phyloP scores from a whole-genome alignment of 306 rosid species.

The Begonia peltatifolia region DNA sequence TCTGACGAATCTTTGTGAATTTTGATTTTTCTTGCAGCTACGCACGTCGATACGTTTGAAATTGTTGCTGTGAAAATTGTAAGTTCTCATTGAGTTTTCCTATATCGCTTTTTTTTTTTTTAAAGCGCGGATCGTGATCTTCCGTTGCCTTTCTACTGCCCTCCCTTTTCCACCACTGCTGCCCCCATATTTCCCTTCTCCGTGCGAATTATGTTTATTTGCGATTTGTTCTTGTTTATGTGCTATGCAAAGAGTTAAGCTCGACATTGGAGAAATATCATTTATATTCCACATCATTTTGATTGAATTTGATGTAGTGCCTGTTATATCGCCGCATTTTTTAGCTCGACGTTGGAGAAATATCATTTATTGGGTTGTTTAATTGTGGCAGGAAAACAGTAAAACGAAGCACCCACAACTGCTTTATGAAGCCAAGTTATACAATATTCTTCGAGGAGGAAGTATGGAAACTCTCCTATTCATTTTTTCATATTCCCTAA shows the following conservation, averaged over 20 bases:
- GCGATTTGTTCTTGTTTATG: too few relatives aligned
- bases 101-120: neutral
- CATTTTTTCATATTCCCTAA: neutral
- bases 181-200: too few relatives aligned
- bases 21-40: slow-evolving; percentile 41
- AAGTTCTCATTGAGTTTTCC: slow-evolving; percentile 12
- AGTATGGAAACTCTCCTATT: slow-evolving; percentile 33
- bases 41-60: slow-evolving; percentile 79
- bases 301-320: neutral
- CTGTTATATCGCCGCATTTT: neutral
- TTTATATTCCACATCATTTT: neutral
- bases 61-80: slow-evolving; percentile 91
- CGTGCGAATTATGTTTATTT: too few relatives aligned
- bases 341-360: neutral
- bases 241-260: too few relatives aligned
- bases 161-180: too few relatives aligned
- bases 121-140: neutral
- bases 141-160: too few relatives aligned
- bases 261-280: neutral
- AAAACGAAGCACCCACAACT: slow-evolving; percentile 92
- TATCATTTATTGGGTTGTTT: neutral
- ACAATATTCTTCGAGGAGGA: slow-evolving; percentile 90
- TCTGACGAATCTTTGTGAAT: slow-evolving; percentile 6
- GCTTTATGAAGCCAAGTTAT: slow-evolving; percentile 86
- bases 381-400: slow-evolving; percentile 56